These are phyloP conservation scores for Teratosphaeria gauchensis DNA, from an alignment of 2,329 filamentous ascomycete species.

Conservation along the genomic window DNA sequence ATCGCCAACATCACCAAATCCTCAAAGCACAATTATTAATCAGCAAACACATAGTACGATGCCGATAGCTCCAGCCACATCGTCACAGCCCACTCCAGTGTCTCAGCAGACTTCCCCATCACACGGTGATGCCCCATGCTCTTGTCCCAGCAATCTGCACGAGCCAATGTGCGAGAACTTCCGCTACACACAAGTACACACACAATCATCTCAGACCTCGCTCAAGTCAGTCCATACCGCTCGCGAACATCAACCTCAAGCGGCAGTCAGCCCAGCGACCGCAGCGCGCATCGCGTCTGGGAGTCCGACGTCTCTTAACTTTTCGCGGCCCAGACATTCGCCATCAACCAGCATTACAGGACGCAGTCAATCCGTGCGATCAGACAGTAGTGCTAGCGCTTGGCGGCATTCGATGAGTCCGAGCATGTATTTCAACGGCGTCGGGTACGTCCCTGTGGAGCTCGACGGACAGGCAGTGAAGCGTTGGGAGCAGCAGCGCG, in stretches of 20 bases:
- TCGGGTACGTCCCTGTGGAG: background rate
- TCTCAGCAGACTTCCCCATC: background rate
- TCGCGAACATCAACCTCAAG: background rate
- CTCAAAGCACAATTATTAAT: background rate
- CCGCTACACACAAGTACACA: constrained; percentile 1
- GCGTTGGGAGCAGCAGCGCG: background rate
- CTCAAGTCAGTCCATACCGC: background rate
- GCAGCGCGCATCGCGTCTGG: background rate
- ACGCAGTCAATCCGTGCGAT: constrained; percentile 1
- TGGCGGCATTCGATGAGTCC: background rate
- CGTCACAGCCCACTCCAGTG: background rate
- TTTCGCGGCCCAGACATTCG: constrained; percentile 5
- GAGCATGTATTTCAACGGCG: background rate
- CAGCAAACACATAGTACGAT: background rate
- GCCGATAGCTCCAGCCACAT: background rate
- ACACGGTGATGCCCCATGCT: constrained; percentile 2
- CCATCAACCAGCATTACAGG: constrained; percentile 5
- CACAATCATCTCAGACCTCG: background rate
- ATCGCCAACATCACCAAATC: background rate
- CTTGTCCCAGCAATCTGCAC: constrained; percentile 1
- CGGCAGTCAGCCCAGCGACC: background rate
- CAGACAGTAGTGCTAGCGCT: background rate
- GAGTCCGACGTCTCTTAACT: background rate
- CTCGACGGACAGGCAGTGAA: background rate
- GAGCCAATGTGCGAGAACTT: constrained; percentile 8